Evolutionary conservation across 139 green algal genomes (phyloP).

Genomic region (Picochlorum sp.): DNA sequence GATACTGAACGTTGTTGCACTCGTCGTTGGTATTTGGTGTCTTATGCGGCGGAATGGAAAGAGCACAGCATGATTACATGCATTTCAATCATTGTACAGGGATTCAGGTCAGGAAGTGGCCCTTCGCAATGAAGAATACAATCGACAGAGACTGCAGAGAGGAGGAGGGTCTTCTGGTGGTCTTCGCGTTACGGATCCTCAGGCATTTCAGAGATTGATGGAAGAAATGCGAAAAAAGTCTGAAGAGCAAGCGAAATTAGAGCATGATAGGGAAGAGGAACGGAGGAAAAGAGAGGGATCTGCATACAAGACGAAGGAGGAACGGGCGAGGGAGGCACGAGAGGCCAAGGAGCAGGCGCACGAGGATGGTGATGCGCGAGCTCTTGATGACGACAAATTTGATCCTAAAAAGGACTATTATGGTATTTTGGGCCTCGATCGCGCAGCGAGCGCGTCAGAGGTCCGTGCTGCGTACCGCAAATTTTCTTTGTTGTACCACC

Average conservation of each 20-base stretch:
- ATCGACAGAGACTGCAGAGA: conserved; percentile 6
- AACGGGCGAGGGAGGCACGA: conserved; percentile 35
- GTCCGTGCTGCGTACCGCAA: conserved; percentile 18
- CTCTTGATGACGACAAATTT: conserved; percentile 15
- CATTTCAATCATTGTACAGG: background rate
- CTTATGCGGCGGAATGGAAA: background rate
- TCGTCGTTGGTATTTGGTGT: background rate
- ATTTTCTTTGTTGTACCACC: conserved; percentile 32
- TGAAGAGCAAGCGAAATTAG: conserved; percentile 23
- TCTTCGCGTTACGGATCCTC: conserved; percentile 22
- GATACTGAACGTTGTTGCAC: background rate
- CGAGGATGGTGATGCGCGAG: conserved; percentile 11
- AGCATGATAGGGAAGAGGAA: conserved; percentile 21
- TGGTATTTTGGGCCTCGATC: conserved; percentile 44
- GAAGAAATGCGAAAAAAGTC: conserved; percentile 22
- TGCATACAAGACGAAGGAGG: conserved; percentile 24
- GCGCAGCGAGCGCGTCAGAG: conserved; percentile 14
- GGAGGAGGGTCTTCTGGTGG: background rate
- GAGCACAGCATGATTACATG: background rate
- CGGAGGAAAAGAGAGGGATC: conserved; percentile 14
- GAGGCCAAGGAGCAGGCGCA: conserved; percentile 11
- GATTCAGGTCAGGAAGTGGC: conserved; percentile 5
- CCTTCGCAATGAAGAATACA: conserved; percentile 17
- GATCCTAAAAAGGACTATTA: conserved; percentile 59
- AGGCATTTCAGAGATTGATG: conserved; percentile 19